Conservation (phyloP, 371 early-diverging fungal genomes). For the Mucor lusitanicus region DNA sequence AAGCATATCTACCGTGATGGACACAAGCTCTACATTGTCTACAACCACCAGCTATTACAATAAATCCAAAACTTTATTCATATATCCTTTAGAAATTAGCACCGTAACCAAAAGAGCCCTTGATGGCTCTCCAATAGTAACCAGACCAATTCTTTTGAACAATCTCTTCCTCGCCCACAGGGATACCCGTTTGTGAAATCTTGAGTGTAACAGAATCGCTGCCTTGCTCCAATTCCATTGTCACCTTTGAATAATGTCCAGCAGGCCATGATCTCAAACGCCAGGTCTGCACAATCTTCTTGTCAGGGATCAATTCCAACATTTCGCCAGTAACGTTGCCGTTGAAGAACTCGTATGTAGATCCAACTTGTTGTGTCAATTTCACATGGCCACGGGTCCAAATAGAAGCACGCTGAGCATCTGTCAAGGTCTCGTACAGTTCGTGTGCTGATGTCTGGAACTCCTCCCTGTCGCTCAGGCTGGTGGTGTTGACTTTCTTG, state of each 20-base stretch:
- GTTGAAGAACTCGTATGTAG: slow-evolving; percentile 77
- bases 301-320: slow-evolving; percentile 70
- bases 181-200: slow-evolving; percentile 86
- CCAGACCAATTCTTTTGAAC: slow-evolving; percentile 86
- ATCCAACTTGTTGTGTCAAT: slow-evolving; percentile 56
- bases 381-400: slow-evolving; percentile 83
- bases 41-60: not conserved
- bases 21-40: slow-evolving; percentile 15
- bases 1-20: slow-evolving; percentile 8
- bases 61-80: slow-evolving; percentile 1
- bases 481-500: slow-evolving; percentile 63
- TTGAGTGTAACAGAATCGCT: slow-evolving; percentile 69
- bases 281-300: slow-evolving; percentile 88
- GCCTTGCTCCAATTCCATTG: slow-evolving; percentile 73
- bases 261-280: slow-evolving; percentile 83
- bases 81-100: slow-evolving; percentile 44
- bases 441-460: slow-evolving; percentile 89
- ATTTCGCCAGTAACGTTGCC: slow-evolving; percentile 89
- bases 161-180: slow-evolving; percentile 85
- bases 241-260: slow-evolving; percentile 84
- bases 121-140: slow-evolving; percentile 95
- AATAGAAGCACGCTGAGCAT: slow-evolving; percentile 68
- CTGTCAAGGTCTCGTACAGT: slow-evolving; percentile 78
- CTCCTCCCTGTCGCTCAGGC: slow-evolving; percentile 75
- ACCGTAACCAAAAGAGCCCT: slow-evolving; percentile 82